A percentile compares a stretch with the other conserved stretches of the same genome.
Evolutionary conservation across 768 basidiomycete genomes (phyloP).

Genomic region (Mycena venus): DNA sequence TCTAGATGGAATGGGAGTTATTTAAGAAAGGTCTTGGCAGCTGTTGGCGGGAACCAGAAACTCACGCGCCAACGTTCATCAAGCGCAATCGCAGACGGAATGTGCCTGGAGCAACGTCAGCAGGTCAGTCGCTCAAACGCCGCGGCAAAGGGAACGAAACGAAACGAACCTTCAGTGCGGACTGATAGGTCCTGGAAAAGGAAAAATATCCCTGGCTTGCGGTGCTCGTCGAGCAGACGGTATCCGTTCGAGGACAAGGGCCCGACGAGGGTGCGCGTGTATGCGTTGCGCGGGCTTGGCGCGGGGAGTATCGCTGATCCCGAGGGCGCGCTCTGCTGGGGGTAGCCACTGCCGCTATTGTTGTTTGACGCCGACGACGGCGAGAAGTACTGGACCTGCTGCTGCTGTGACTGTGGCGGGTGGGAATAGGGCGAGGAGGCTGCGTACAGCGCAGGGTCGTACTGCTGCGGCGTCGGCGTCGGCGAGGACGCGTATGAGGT

Average conservation of each 20-base stretch:
- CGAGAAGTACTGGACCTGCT: conserved; percentile 34
- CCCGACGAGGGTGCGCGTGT: conserved; percentile 91
- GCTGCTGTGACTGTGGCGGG: conserved; percentile 20
- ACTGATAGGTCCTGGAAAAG: conserved; percentile 96
- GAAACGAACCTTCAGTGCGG: conserved; percentile 82
- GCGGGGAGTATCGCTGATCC: conserved; percentile 52
- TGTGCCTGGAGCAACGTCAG: conserved; percentile 62
- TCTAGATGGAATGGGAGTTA: conserved; percentile 49
- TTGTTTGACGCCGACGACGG: conserved; percentile 19
- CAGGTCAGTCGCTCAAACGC: too few species aligned
- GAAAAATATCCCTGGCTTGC: conserved; percentile 91
- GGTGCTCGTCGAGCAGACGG: conserved; percentile 86
- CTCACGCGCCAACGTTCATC: conserved; percentile 94
- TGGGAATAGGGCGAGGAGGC: conserved; percentile 7
- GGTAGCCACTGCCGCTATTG: conserved; percentile 14
- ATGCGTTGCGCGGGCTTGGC: conserved; percentile 59
- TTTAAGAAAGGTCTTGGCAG: conserved; percentile 30
- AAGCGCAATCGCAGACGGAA: conserved; percentile 90
- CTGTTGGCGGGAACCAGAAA: conserved; percentile 38
- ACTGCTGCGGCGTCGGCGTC: conserved; percentile 19
- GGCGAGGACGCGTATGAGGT: conserved; percentile 7
- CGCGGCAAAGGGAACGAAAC: neutral
- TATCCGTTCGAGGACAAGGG: conserved; percentile 90
- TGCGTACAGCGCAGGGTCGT: conserved; percentile 24
- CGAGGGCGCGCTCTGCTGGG: conserved; percentile 44